These are phyloP conservation scores for Solanum clarkiae DNA, from an alignment of 257 asterid species.

Conservation along the genomic window DNA sequence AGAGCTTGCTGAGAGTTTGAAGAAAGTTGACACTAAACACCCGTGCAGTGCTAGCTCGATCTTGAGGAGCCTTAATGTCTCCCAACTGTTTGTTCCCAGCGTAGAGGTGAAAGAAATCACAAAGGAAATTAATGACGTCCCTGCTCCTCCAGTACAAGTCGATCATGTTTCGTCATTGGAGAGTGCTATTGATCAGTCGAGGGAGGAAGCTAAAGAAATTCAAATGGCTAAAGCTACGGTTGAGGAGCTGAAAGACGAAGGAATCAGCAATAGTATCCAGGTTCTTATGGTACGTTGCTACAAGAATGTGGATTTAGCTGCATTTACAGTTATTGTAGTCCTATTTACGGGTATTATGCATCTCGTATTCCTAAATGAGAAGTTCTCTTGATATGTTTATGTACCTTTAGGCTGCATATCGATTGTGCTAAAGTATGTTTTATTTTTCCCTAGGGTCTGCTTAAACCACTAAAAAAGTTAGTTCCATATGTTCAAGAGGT, in stretches of 20 bases:
- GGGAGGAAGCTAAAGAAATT: constrained; percentile 60
- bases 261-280: constrained; percentile 59
- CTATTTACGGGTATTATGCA: background rate
- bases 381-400: background rate
- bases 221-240: constrained; percentile 51
- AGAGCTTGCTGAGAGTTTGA: constrained; percentile 56
- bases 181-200: constrained; percentile 43
- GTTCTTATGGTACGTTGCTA: constrained; percentile 51
- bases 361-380: background rate
- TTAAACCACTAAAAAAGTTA: constrained; percentile 28
- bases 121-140: constrained; percentile 1
- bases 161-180: constrained; percentile 45
- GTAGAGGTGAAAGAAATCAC: constrained; percentile 6
- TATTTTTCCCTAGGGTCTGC: constrained; percentile 40
- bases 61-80: constrained; percentile 53
- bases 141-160: constrained; percentile 15
- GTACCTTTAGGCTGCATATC: background rate
- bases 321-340: background rate
- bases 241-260: constrained; percentile 61
- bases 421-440: background rate
- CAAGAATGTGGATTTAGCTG: background rate
- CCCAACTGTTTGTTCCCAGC: constrained; percentile 26
- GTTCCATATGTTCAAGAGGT: constrained; percentile 26
- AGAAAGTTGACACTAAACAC: constrained; percentile 22
- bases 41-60: constrained; percentile 81